Conservation (phyloP, 179 eudicot genomes). For the Silene noctiflora region DNA sequence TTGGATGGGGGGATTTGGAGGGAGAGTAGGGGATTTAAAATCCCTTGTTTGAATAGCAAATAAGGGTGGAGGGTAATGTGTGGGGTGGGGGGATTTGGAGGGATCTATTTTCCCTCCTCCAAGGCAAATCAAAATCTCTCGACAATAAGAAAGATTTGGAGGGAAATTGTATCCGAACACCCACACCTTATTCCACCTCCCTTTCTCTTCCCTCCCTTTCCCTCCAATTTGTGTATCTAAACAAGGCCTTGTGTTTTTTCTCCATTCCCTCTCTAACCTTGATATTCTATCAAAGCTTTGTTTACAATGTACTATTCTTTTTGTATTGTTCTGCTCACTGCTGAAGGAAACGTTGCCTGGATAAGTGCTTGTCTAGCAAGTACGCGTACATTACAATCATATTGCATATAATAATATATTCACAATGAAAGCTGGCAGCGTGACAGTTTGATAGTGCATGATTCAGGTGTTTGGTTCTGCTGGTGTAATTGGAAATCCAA, state of each 20-base stretch:
- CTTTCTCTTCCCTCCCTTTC: too few relatives aligned
- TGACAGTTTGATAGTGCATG: constrained; percentile 10
- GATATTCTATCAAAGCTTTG: constrained; percentile 4
- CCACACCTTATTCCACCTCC: too few relatives aligned
- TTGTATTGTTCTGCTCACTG: constrained; percentile 7
- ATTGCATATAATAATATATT: background rate
- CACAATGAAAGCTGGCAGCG: constrained; percentile 2
- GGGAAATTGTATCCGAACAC: too few relatives aligned
- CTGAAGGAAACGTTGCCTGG: background rate
- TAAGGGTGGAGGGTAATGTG: too few relatives aligned
- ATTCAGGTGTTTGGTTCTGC: constrained; percentile 97
- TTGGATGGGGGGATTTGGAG: too few relatives aligned
- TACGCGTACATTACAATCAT: background rate
- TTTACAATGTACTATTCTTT: background rate
- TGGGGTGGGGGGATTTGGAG: too few relatives aligned
- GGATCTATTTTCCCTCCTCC: too few relatives aligned
- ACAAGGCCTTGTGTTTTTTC: background rate
- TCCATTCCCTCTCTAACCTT: constrained; percentile 4
- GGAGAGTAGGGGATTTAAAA: too few relatives aligned
- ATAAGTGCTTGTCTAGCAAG: background rate
- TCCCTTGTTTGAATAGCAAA: too few relatives aligned
- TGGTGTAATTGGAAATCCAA: constrained; percentile 94
- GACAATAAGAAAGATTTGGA: too few relatives aligned
- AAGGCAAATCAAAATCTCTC: too few relatives aligned
- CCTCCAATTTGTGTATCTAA: too few relatives aligned